Base-by-base conservation (phyloP, 352 stramenopile species). In the Globisporangium parvum region DNA sequence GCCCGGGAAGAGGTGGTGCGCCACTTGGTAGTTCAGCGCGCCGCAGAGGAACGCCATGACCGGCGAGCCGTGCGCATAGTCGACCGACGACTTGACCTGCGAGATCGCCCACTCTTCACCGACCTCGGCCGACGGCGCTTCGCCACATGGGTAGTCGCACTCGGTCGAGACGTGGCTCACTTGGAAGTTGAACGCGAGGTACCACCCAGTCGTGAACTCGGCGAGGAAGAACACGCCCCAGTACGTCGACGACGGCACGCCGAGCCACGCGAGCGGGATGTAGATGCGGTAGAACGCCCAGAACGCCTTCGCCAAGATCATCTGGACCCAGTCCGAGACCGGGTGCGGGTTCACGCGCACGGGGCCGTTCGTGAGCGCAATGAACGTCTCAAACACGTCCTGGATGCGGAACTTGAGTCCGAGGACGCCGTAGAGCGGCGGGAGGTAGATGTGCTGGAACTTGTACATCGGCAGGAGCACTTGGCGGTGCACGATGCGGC, bases 11-110 rank as follows among this genome's bases (percentile, higher is more conserved):
- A 95, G 65, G 70, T 95, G 85, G 70, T 94, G 84, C 59, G 96
- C 96, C 63, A 98, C 91, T 69, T 98, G 96, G 69, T 98, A 98
- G 77, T 98, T 98, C 18, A 98, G 78, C 58, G 87, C 96, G 57
- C 94, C 96, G 37, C 93, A 82, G n/a, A 97, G 69, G 73, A 98
- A 98, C 47, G 97, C 87, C 53, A 87, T 89, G 23, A 97, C 15
- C 42, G 66, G 62, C 59, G 76, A 94, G 48, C 77, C 71, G 59
- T 96, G 78, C 46, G 67, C 75, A 73, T 98, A 98, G 70, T 98
- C 96, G 51, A 97, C 94, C 50, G 85, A 94, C 47, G 94, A 97
- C 75, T 97, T 96, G 59, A 98, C 80, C 73, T 98, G 94, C 54
- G 85, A 89, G 47, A 93, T 80, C 37, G 93, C 94, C 93, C 94